Conservation (phyloP, 371 early-diverging fungal species). For the Conidiobolus incongruus region DNA sequence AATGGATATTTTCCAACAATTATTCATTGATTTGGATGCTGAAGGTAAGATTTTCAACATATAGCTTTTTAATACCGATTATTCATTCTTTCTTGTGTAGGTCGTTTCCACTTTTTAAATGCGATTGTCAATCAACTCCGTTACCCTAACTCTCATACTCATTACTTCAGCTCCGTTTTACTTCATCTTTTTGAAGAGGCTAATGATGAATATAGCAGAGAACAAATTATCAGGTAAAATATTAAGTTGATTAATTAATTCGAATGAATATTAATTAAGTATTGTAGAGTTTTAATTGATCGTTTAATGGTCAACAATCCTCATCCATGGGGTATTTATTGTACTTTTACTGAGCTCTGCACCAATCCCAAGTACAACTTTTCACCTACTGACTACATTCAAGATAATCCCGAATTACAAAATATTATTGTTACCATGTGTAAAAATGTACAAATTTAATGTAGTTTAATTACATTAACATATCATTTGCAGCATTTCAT, state of each 20-base stretch:
- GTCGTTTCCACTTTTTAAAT: slow-evolving; percentile 69
- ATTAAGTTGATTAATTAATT: too few relatives aligned
- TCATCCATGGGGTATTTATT: slow-evolving; percentile 92
- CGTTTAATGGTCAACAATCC: slow-evolving; percentile 90
- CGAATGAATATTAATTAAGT: too few relatives aligned
- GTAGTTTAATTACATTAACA: too few relatives aligned
- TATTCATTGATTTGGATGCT: slow-evolving; percentile 50
- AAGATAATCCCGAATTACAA: too few relatives aligned
- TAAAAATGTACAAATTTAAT: too few relatives aligned
- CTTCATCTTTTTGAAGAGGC: slow-evolving; percentile 71
- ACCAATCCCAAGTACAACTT: slow-evolving; percentile 57
- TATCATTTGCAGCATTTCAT: too few relatives aligned
- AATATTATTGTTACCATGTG: too few relatives aligned
- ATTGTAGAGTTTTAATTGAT: slow-evolving; percentile 80
- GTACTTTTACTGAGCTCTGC: slow-evolving; percentile 91
- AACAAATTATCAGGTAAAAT: slow-evolving; percentile 70
- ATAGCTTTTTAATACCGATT: background rate
- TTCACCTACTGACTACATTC: too few relatives aligned
- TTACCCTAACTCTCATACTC: slow-evolving; percentile 92
- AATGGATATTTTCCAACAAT: slow-evolving; percentile 63
- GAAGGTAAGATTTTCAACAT: slow-evolving; percentile 33
- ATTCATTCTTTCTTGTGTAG: slow-evolving; percentile 6
- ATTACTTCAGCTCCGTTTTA: slow-evolving; percentile 72
- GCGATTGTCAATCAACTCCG: slow-evolving; percentile 92
- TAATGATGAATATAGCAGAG: slow-evolving; percentile 62